Base-by-base conservation (phyloP, 768 basidiomycete genomes). In the Collybiopsis luxurians region DNA sequence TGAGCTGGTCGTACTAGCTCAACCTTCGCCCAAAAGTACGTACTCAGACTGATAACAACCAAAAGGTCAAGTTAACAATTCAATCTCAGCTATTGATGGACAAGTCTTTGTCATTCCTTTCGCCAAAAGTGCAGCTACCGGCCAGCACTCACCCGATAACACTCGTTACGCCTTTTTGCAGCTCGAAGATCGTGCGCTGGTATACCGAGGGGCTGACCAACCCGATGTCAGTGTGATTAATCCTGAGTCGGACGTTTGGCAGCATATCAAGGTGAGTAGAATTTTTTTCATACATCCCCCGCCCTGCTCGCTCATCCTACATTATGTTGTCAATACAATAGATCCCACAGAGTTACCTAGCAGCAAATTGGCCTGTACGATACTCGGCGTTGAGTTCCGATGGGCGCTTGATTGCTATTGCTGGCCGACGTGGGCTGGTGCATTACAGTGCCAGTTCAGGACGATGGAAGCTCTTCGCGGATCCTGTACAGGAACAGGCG, bases 151-250 rank as follows among this genome's bases (percentile, higher is more conserved):
- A 36, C 96, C 95, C 5, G 95, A 98, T 67, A 98, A 97, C 67
- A 94, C 95, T 7, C 86, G 92, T 61, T 96, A 96, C 66, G 95
- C 93, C 1, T 96, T 96, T 72, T 77, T 98, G 39, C 94, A 96
- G 72, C 85, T 95, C 84, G 95, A 98, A 64, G 96, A 98, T 64
- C 85, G 93, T 40, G 90, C 91, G 2, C 79, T 97, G 0, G 86
- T 98, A 15, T 99, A 98, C 69, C 83, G 96, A 54, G 95, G 96
- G 13, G 93, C 95, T 27, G 96, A 98, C 69, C 95, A 98, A 68
- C 95, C 96, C 4, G 95, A 98, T 67, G 89, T 97, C 87, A 96
- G 93, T 66, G 87, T 99, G 56, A 97, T 98, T 66, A 98, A 98
- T 66, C 95, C 95, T 15, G 95, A 96, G 68, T 92, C 92, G 3